Percentiles rank a stretch among this genome's conserved stretches.
These are phyloP conservation scores for Danielia oregonensis DNA, from an alignment of 805 yeast genomes.

Conservation along the genomic window DNA sequence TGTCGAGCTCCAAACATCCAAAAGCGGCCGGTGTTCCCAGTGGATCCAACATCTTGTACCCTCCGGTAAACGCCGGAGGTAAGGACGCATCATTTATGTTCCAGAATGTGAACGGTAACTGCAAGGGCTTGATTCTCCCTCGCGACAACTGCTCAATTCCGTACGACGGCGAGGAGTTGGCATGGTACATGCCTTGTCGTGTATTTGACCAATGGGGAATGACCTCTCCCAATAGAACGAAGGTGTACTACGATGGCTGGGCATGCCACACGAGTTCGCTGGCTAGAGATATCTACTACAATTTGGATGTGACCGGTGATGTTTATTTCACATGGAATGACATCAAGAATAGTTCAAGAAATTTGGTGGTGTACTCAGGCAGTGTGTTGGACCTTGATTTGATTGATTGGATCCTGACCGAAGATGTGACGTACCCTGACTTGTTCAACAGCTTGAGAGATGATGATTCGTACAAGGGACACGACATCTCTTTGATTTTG, in stretches of 20 bases:
- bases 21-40: slow-evolving; percentile 72
- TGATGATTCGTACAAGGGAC: slow-evolving; percentile 59
- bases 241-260: slow-evolving; percentile 72
- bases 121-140: slow-evolving; percentile 74
- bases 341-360: slow-evolving; percentile 60
- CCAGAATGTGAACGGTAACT: slow-evolving; percentile 90
- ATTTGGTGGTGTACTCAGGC: slow-evolving; percentile 85
- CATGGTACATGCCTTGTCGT: slow-evolving; percentile 97
- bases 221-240: slow-evolving; percentile 57
- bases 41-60: slow-evolving; percentile 72
- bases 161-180: slow-evolving; percentile 53
- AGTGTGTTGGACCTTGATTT: slow-evolving; percentile 78
- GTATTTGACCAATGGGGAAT: slow-evolving; percentile 68
- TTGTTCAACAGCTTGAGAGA: slow-evolving; percentile 62
- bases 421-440: slow-evolving; percentile 69
- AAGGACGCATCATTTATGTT: slow-evolving; percentile 79
- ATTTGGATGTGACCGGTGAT: slow-evolving; percentile 59
- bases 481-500: slow-evolving; percentile 74
- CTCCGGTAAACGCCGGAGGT: slow-evolving; percentile 87
- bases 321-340: slow-evolving; percentile 91
- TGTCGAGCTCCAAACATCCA: slow-evolving; percentile 73
- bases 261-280: slow-evolving; percentile 73
- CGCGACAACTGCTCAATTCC: slow-evolving; percentile 71
- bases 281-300: slow-evolving; percentile 69
- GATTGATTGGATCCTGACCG: slow-evolving; percentile 67